Percentiles rank a stretch among this genome's conserved stretches.
phyloP scores from a whole-genome alignment of 176 grass and related monocot genomes.

The Phoenix roebelenii region DNA sequence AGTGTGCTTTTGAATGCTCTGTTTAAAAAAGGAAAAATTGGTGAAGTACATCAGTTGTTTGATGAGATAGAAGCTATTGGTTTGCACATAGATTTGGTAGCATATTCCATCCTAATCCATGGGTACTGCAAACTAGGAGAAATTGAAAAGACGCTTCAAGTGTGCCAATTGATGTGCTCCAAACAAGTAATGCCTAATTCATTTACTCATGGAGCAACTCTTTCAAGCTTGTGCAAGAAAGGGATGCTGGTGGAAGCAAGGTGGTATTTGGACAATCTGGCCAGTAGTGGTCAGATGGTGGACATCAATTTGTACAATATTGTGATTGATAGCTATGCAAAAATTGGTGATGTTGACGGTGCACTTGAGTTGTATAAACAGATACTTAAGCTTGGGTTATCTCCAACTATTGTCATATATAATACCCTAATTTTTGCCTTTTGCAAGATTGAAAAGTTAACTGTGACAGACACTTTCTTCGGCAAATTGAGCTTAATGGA shows the following conservation, averaged over 20 bases:
- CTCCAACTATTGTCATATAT: slow-evolving; percentile 73
- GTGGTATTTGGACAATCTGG: slow-evolving; percentile 75
- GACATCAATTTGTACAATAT: slow-evolving; percentile 77
- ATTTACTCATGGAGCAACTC: slow-evolving; percentile 43
- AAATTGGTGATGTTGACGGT: slow-evolving; percentile 63
- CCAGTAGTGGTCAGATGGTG: slow-evolving; percentile 28
- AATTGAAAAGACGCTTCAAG: slow-evolving; percentile 21
- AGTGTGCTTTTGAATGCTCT: slow-evolving; percentile 74
- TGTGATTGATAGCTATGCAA: slow-evolving; percentile 72
- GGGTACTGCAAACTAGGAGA: slow-evolving; percentile 76
- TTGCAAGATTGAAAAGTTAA: slow-evolving; percentile 66
- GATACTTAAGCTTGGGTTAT: slow-evolving; percentile 34
- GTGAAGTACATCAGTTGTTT: slow-evolving; percentile 71
- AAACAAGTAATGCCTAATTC: too few relatives aligned
- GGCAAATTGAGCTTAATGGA: slow-evolving; percentile 32
- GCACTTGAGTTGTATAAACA: slow-evolving; percentile 62
- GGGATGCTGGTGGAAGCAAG: slow-evolving; percentile 57
- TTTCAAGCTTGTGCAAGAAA: slow-evolving; percentile 70
- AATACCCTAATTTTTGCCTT: slow-evolving; percentile 86
- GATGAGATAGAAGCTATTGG: slow-evolving; percentile 57
- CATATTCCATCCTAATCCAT: slow-evolving; percentile 85
- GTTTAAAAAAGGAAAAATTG: slow-evolving; percentile 53
- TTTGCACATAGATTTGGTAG: slow-evolving; percentile 77
- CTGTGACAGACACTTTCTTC: slow-evolving; percentile 42
- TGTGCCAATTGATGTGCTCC: too few relatives aligned